These are phyloP conservation scores for Xylaria polymorpha DNA, from an alignment of 2,329 filamentous ascomycete genomes.

Conservation along the genomic window DNA sequence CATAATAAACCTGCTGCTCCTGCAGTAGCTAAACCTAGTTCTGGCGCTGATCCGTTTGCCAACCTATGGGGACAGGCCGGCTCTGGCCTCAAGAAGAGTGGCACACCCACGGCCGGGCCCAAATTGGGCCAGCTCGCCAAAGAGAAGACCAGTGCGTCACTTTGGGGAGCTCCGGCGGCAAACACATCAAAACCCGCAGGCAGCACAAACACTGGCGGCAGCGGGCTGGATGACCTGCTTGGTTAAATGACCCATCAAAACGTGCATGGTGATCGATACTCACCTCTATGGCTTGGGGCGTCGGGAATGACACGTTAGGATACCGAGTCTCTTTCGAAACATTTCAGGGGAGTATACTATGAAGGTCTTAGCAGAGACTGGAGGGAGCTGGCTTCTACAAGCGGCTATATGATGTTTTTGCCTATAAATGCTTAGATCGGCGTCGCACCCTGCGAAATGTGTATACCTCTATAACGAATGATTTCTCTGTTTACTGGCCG, in stretches of 20 bases:
- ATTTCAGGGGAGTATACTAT: conserved; percentile 35
- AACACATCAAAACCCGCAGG: conserved; percentile 44
- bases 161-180: conserved; percentile 82
- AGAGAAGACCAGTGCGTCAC: conserved; percentile 93
- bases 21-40: conserved; percentile 62
- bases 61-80: conserved; percentile 84
- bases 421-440: conserved; percentile 55
- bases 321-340: conserved; percentile 20
- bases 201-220: conserved; percentile 42
- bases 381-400: conserved; percentile 36
- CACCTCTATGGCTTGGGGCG: background rate
- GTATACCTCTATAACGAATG: conserved; percentile 39
- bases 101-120: conserved; percentile 72
- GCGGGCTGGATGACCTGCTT: conserved; percentile 50
- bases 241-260: conserved; percentile 38
- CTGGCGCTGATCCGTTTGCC: conserved; percentile 87
- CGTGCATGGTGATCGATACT: background rate
- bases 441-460: conserved; percentile 56
- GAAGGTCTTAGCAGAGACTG: conserved; percentile 40
- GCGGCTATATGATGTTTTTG: conserved; percentile 45
- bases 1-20: conserved; percentile 61
- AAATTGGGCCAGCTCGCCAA: conserved; percentile 96
- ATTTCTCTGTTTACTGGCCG: conserved; percentile 22
- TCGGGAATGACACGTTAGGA: conserved; percentile 13
- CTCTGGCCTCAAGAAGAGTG: conserved; percentile 78